Base-by-base conservation (phyloP, 2,329 filamentous ascomycete species). In the Diaporthe capsici region DNA sequence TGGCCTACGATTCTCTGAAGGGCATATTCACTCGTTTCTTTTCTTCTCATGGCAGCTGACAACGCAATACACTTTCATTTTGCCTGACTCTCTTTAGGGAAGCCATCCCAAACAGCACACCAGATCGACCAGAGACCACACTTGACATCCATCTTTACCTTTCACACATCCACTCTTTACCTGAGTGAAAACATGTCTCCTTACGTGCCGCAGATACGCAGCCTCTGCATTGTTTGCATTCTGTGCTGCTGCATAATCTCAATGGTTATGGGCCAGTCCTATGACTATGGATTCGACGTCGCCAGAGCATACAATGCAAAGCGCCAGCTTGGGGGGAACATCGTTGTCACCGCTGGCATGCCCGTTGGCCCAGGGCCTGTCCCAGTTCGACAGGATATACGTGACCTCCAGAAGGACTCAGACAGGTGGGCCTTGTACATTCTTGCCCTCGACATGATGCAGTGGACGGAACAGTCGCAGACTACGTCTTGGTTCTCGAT, bases 401-500 rank as follows among this genome's bases (percentile, higher is more conserved):
- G 92, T 61, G 86, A 93, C 53, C 86, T 97, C 79, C 86, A 90
- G 78, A 84, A 88, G 72, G 89, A 94, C 75, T 82, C 88, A 12
- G 91, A 94, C 80, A 89, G 90, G 81, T 95, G 93, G 91, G 95
- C 94, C 81, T 84, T 97, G 75, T 97, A 93, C 83, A 86, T 97
- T 37, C 88, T 96, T 67, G 93, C 93, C 17, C 88, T 97, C 79
- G 91, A 90, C 82, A 91, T 92, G 85, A 91, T 96, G 86, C 92
- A 95, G 84, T 89, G 87, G 77, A 90, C 90, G 74, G 86, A 92
- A 78, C 93, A 95, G 84, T 86, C 87, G 25, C 84, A 87, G 72
- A 87, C 88, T 73, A 87, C 93, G 51, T 96, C 94, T 55, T 97
- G 92, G 87, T 97, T 95, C 84, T 91, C 94, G 80, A 89, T 97